These are phyloP conservation scores for Cronartium ribicola DNA, from an alignment of 1,284 basidiomycete species.

Conservation along the genomic window DNA sequence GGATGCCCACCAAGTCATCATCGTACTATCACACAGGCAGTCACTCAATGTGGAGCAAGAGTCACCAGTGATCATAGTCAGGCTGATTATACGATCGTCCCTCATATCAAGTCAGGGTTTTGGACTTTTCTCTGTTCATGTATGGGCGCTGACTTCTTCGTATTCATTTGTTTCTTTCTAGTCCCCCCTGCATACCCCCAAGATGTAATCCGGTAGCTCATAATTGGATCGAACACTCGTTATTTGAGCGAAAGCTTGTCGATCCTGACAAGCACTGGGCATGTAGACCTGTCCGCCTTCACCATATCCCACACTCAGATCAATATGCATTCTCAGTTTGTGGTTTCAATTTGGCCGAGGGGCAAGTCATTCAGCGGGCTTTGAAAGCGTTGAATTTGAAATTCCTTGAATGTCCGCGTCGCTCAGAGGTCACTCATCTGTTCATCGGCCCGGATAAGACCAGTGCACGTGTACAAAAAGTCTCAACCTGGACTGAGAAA, in stretches of 20 bases:
- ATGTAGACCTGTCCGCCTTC: conserved; percentile 14
- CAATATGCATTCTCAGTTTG: conserved; percentile 21
- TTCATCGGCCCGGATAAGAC: conserved; percentile 30
- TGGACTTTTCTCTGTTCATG: background rate
- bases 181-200: conserved; percentile 27
- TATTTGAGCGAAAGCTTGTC: conserved; percentile 23
- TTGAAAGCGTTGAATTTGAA: conserved; percentile 29
- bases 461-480: conserved; percentile 28
- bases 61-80: conserved; percentile 20
- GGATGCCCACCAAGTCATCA: conserved; percentile 19
- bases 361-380: conserved; percentile 22
- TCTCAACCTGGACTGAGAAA: conserved; percentile 32
- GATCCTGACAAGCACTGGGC: conserved; percentile 40
- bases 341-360: conserved; percentile 18
- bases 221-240: conserved; percentile 38
- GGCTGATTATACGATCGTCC: conserved; percentile 37
- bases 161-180: conserved; percentile 4
- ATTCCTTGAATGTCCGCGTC: conserved; percentile 24
- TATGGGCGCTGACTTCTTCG: background rate
- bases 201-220: conserved; percentile 34
- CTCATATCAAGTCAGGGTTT: conserved; percentile 32
- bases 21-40: conserved; percentile 2
- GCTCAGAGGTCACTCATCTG: conserved; percentile 35
- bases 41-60: conserved; percentile 20
- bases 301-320: conserved; percentile 19